Conservation (phyloP, 1,139 yeast genomes). For the Candida mesenterica region DNA sequence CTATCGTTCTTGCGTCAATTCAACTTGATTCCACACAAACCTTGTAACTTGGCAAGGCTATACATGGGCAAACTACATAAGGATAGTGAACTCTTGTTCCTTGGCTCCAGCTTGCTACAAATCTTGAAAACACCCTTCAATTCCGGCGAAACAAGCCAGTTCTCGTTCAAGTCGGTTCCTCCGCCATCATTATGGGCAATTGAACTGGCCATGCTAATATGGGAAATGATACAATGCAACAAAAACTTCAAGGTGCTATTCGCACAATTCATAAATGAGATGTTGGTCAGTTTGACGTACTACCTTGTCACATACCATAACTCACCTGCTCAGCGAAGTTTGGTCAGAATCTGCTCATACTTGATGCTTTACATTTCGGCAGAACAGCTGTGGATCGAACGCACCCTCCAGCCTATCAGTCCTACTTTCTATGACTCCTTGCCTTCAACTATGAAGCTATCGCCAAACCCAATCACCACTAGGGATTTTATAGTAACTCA, state of each 20-base stretch:
- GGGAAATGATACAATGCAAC: constrained; percentile 82
- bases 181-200: constrained; percentile 50
- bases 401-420: constrained; percentile 43
- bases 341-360: constrained; percentile 59
- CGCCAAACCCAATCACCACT: constrained; percentile 44
- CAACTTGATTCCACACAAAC: constrained; percentile 20
- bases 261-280: constrained; percentile 51
- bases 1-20: neutral
- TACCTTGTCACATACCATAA: constrained; percentile 50
- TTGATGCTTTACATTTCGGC: constrained; percentile 61
- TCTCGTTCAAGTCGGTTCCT: constrained; percentile 14
- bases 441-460: constrained; percentile 46
- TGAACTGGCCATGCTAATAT: constrained; percentile 60
- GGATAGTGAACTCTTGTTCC: constrained; percentile 49
- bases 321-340: constrained; percentile 34
- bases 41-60: constrained; percentile 48
- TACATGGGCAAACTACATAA: constrained; percentile 54
- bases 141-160: constrained; percentile 16
- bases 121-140: constrained; percentile 47
- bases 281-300: constrained; percentile 54
- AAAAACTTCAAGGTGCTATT: constrained; percentile 48
- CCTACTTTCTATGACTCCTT: constrained; percentile 40
- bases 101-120: constrained; percentile 46
- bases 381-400: constrained; percentile 38
- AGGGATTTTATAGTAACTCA: constrained; percentile 63